phyloP scores from a whole-genome alignment of 1,139 yeast species.

The Blastobotrys petasosporus region DNA sequence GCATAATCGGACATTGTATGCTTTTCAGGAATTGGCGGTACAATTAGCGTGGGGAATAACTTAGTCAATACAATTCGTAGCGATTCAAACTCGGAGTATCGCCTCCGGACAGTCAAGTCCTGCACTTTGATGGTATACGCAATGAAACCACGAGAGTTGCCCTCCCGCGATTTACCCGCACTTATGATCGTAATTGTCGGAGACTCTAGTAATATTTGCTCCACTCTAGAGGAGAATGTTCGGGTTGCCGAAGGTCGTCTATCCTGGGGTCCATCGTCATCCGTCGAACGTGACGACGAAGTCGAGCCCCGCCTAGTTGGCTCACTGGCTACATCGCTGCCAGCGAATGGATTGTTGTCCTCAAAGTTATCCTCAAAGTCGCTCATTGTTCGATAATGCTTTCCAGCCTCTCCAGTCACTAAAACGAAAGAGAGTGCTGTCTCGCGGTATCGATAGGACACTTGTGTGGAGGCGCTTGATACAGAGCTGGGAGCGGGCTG shows the following conservation, averaged over 20 bases:
- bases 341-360: slow-evolving; percentile 42
- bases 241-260: slow-evolving; percentile 9
- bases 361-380: slow-evolving; percentile 41
- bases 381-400: slow-evolving; percentile 23
- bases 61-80: slow-evolving; percentile 62
- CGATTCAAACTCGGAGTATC: slow-evolving; percentile 90
- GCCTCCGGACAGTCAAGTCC: slow-evolving; percentile 60
- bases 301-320: slow-evolving; percentile 8
- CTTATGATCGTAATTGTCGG: slow-evolving; percentile 53
- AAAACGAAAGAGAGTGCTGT: too few species aligned
- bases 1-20: slow-evolving; percentile 55
- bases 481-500: neutral
- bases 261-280: slow-evolving; percentile 3
- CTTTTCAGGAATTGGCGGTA: slow-evolving; percentile 96
- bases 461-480: neutral
- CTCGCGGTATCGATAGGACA: neutral
- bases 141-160: slow-evolving; percentile 63
- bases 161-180: slow-evolving; percentile 76
- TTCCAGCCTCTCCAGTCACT: too few species aligned
- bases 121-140: slow-evolving; percentile 70
- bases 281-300: slow-evolving; percentile 7
- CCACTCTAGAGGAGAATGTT: slow-evolving; percentile 33
- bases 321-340: slow-evolving; percentile 25
- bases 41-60: slow-evolving; percentile 71
- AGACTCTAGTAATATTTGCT: slow-evolving; percentile 32